phyloP scores from a whole-genome alignment of 2,329 filamentous ascomycete genomes.

The Xylaria sp. region DNA sequence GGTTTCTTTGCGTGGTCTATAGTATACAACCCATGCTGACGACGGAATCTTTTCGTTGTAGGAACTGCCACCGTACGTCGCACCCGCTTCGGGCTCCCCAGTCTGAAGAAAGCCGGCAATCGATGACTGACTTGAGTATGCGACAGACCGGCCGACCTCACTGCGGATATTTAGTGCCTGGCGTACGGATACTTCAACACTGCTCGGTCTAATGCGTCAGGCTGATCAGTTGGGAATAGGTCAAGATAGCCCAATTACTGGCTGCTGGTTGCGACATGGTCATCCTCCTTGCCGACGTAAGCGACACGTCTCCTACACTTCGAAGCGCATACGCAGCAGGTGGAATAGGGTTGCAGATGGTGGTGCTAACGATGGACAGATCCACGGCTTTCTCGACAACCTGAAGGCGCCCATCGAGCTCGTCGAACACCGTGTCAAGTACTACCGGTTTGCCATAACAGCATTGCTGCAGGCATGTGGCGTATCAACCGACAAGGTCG shows the following conservation, averaged over 20 bases:
- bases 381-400: slow-evolving; percentile 81
- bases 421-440: slow-evolving; percentile 82
- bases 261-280: slow-evolving; percentile 85
- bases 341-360: slow-evolving; percentile 6
- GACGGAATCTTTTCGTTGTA: slow-evolving; percentile 24
- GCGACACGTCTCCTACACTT: neutral
- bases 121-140: slow-evolving; percentile 22
- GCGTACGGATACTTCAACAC: slow-evolving; percentile 49
- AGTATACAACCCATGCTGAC: slow-evolving; percentile 23
- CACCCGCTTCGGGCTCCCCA: neutral
- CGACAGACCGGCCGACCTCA: slow-evolving; percentile 80
- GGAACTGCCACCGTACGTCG: slow-evolving; percentile 78
- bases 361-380: slow-evolving; percentile 23
- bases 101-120: neutral
- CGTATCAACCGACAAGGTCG: slow-evolving; percentile 80
- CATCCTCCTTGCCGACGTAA: slow-evolving; percentile 78
- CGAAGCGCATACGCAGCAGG: neutral
- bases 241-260: slow-evolving; percentile 91
- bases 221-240: slow-evolving; percentile 45
- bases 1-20: neutral
- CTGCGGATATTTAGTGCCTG: slow-evolving; percentile 88
- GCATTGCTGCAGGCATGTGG: slow-evolving; percentile 80
- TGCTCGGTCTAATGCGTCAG: neutral
- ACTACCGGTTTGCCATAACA: slow-evolving; percentile 83
- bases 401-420: slow-evolving; percentile 90